phyloP scores from a whole-genome alignment of 2,329 filamentous ascomycete species.

The Scedosporium minutisporum region DNA sequence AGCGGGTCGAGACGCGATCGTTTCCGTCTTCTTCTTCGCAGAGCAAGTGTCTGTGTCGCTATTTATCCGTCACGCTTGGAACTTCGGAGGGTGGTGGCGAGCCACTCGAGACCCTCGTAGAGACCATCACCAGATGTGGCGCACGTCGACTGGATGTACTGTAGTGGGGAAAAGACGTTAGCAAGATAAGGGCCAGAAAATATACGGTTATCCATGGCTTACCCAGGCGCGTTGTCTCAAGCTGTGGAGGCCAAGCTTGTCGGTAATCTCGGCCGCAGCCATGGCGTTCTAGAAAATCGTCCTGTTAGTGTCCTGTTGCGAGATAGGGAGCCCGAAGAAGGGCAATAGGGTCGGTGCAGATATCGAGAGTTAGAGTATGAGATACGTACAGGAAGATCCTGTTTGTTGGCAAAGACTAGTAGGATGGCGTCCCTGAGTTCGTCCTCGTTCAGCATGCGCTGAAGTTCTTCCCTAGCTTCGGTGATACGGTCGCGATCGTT shows the following conservation, averaged over 20 bases:
- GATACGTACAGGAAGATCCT: constrained; percentile 84
- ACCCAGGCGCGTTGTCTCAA: constrained; percentile 98
- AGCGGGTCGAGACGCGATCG: constrained; percentile 7
- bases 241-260: constrained; percentile 99
- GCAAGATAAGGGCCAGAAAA: neutral
- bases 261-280: constrained; percentile 99
- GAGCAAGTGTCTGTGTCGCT: constrained; percentile 8
- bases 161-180: constrained; percentile 11
- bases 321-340: constrained; percentile 2
- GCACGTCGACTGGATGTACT: constrained; percentile 99
- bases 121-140: constrained; percentile 98
- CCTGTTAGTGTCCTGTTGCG: neutral
- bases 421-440: constrained; percentile 96
- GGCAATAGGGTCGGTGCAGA: neutral
- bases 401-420: constrained; percentile 99
- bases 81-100: constrained; percentile 76
- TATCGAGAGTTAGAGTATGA: constrained; percentile 3
- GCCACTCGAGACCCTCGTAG: constrained; percentile 96
- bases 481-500: constrained; percentile 98
- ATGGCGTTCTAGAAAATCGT: constrained; percentile 70
- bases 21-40: constrained; percentile 8
- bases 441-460: constrained; percentile 97
- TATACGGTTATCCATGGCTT: constrained; percentile 34
- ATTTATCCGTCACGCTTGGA: constrained; percentile 18
- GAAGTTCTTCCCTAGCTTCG: constrained; percentile 91